Evolutionary conservation across 164 flowering plant species (phyloP), one percentile per base, ranked within the genome.

Genomic region (Echeveria elegans): DNA sequence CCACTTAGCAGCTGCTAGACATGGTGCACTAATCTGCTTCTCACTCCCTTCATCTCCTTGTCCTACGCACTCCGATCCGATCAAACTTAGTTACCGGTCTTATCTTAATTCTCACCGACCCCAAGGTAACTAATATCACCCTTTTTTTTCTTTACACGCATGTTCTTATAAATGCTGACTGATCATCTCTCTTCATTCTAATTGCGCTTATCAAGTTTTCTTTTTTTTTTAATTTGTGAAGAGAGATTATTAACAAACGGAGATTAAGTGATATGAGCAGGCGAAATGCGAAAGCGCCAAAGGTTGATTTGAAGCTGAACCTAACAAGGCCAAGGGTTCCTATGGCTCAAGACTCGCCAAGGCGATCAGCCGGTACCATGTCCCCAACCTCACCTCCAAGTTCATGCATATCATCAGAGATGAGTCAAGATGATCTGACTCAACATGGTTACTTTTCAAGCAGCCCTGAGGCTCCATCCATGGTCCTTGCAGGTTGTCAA

Each of bases 401-500:
- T 79, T 89, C 98, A 2, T 92, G 98, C 62, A 80, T 89, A 66
- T 88, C 96, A 6, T 81, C 88, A 21, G 96, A 91, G 83, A 47
- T 75, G 48, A 80, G 76, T 75, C 75, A 71, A 29, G 82, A 80
- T 0, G 76, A 73, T 32, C 53, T 23, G 0, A 58, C 67, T 14
- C 64, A 70, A 37, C 66, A 29, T 9, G 66, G 66, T 26, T 56
- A 28, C 24, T 80, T 77, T 71, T 71, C 82, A 0, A 74, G 66
- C 72, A 84, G 89, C 72, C 88, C 88, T 0, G 91, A 85, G 68
- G 77, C 85, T 0, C 79, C 84, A 0, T 85, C 95, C 15, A 89
- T 92, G 97, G 76, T 86, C 68, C 77, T 89, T 26, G 92, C 77
- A 0, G 97, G 96, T 0, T 92, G 96, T 63, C 97, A 90, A 0